A percentile compares a stretch with the other conserved stretches of the same genome.
These are phyloP conservation scores for Clarireedia homoeocarpa DNA, from an alignment of 2,329 filamentous ascomycete genomes.

Conservation along the genomic window DNA sequence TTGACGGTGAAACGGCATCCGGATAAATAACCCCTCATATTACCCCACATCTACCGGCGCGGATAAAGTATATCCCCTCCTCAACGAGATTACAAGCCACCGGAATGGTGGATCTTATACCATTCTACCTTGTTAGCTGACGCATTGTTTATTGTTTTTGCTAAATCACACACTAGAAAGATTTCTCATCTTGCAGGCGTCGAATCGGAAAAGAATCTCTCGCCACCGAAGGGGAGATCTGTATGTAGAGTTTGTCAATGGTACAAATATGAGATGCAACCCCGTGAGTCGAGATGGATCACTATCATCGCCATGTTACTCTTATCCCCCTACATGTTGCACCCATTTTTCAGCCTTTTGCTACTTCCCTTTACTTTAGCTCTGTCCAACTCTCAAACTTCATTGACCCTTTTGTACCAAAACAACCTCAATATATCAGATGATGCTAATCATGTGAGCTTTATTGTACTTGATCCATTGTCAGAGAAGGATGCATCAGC, in stretches of 20 bases:
- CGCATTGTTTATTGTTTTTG: background rate
- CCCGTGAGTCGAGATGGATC: background rate
- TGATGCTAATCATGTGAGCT: slow-evolving; percentile 43
- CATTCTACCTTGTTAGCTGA: background rate
- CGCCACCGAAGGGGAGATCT: background rate
- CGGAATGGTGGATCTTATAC: background rate
- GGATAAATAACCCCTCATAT: background rate
- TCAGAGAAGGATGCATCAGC: slow-evolving; percentile 31
- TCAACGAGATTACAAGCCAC: background rate
- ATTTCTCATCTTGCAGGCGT: no score
- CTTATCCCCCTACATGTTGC: background rate
- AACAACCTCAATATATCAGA: slow-evolving; percentile 48
- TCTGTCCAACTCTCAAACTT: slow-evolving; percentile 33
- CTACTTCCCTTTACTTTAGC: background rate
- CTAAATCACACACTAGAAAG: no score
- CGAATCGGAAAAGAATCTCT: no score
- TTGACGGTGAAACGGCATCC: background rate
- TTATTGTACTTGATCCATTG: slow-evolving; percentile 40
- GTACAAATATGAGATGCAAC: background rate
- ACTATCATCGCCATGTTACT: background rate
- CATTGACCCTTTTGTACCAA: slow-evolving; percentile 43
- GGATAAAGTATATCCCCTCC: slow-evolving; percentile 5
- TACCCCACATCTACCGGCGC: background rate
- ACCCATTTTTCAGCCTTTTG: background rate
- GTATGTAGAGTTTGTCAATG: background rate